A percentile compares a stretch with the other conserved stretches of the same genome.
These are phyloP conservation scores for Asterophora lycoperdoides DNA, from an alignment of 768 basidiomycete genomes.

Conservation along the genomic window DNA sequence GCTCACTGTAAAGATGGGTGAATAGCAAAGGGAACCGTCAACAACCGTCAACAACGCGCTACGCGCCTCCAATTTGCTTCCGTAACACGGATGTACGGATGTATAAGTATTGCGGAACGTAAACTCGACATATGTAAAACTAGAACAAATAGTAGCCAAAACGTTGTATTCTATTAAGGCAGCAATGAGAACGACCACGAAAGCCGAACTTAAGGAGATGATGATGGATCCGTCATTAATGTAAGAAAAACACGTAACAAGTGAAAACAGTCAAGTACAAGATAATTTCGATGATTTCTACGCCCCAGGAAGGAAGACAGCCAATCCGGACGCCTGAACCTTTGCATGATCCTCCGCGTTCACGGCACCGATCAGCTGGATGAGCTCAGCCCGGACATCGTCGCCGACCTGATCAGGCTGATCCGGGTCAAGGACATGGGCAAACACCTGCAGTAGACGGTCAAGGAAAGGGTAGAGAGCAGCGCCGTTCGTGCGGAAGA, in stretches of 20 bases:
- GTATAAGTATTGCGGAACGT: too few relatives aligned
- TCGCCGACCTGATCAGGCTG: conserved; percentile 74
- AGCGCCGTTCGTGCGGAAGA: conserved; percentile 75
- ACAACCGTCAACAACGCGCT: conserved; percentile 28
- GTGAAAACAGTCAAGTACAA: conserved; percentile 15
- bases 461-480: conserved; percentile 75
- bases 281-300: conserved; percentile 18
- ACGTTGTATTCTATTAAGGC: conserved; percentile 20
- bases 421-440: conserved; percentile 74
- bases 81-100: conserved; percentile 7
- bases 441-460: conserved; percentile 73
- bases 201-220: not conserved
- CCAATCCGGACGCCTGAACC: conserved; percentile 76
- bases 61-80: not conserved
- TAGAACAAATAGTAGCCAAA: conserved; percentile 16
- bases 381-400: conserved; percentile 72
- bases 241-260: conserved; percentile 11
- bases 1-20: conserved; percentile 30
- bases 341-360: conserved; percentile 73
- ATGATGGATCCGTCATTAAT: conserved; percentile 9
- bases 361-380: conserved; percentile 67
- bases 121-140: conserved; percentile 3
- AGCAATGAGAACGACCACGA: conserved; percentile 4
- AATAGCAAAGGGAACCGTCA: conserved; percentile 14
- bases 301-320: conserved; percentile 44